Percentiles rank a stretch among this genome's conserved stretches.
Evolutionary conservation across 345 rosid genomes (phyloP).

Genomic region (Acer saccharum): DNA sequence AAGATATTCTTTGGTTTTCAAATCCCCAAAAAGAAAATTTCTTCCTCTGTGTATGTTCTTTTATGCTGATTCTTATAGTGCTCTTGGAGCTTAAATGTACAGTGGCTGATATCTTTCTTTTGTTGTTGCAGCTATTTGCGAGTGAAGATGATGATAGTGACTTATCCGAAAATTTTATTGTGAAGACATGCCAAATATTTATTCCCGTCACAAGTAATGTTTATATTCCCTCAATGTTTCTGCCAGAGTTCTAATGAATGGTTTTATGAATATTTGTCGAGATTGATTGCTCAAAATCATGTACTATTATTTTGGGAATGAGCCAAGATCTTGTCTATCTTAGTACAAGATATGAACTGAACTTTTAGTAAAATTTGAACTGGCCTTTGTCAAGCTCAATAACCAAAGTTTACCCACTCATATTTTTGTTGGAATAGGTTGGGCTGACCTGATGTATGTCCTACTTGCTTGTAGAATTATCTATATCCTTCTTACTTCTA

Average conservation of each 20-base stretch:
- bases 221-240: constrained; percentile 14
- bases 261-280: neutral
- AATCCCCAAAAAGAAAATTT: constrained; percentile 7
- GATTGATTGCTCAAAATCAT: constrained; percentile 10
- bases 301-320: neutral
- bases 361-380: neutral
- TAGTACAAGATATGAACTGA: neutral
- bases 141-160: constrained; percentile 82
- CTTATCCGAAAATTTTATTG: constrained; percentile 79
- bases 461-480: neutral
- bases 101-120: constrained; percentile 8
- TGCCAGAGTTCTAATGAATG: neutral
- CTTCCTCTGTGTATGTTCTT: neutral
- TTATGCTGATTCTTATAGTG: constrained; percentile 15
- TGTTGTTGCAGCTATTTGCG: constrained; percentile 60
- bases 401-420: neutral
- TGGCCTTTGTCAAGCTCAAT: neutral
- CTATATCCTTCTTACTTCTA: neutral
- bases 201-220: constrained; percentile 90
- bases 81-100: constrained; percentile 1
- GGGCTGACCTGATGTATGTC: neutral
- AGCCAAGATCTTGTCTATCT: neutral
- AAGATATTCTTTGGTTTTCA: neutral
- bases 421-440: constrained; percentile 2
- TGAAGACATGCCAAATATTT: constrained; percentile 91